Base-by-base conservation (phyloP, 352 stramenopile species). In the Saprolegnia parasitica region DNA sequence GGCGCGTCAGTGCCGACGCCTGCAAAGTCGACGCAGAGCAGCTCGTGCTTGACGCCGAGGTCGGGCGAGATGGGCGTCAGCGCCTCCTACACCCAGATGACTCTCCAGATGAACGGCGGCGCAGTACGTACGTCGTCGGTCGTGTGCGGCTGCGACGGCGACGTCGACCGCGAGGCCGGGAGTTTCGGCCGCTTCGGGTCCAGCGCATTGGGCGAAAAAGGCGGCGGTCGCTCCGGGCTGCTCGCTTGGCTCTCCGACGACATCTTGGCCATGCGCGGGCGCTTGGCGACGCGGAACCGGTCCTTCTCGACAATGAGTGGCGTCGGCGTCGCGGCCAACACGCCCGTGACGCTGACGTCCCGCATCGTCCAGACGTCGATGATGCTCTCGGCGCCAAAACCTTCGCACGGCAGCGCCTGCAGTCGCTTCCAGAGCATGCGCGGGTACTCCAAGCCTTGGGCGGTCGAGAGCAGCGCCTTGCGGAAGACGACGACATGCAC, bases 361-460 rank as follows among this genome's bases (percentile, higher is more conserved):
- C 35, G 52, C 24, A 60, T 60, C 13, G 52, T 60, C 52, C 52
- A 60, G 24, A 60, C 52, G 35, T 60, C 52, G 35, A 60, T 24
- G 24, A 60, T 24, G 24, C 11, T 16, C 24, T 16, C 52, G 16
- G 52, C 52, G 24, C 47, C 47, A 55, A 60, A 60, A 1, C 52
- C 52, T 60, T 60, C 52, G 35, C 52, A 60, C 21, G 46, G 20
- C 20, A 70, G 20, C 20, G 42, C 63, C 21, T 70, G 50, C 35
- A 61, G 35, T 49, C 63, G 32, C 49, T 61, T 58, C 23, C 47
- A 67, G 20, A 42, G 47, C 47, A 26, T 20, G 10, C 42, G 52
- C 35, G 52, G 52, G 52, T 60, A 40, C 52, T 35, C 35, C 11
- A 60, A 20, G 35, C 47, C 42, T 37, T 24, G 24, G 13, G 37